Base-by-base conservation (phyloP, 2,329 filamentous ascomycete species). In the Fusarium sp. region DNA sequence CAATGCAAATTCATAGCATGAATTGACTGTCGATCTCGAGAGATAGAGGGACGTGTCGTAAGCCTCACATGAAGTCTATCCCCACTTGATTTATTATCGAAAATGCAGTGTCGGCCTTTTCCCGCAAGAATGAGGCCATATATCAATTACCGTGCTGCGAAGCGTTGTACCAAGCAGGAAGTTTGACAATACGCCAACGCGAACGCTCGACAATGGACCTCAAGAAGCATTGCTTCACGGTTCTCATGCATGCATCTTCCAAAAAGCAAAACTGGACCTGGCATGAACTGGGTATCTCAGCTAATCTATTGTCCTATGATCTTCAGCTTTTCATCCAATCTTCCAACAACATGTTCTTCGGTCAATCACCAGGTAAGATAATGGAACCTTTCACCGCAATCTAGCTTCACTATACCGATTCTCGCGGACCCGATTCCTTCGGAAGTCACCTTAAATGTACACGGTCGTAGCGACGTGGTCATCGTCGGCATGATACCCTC, bases 351-450 rank as follows among this genome's bases (percentile, higher is more conserved):
- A 37, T n/a, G 34, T n/a, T n/a, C 9, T 6, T 6, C 16, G 5
- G 5, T 37, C 9, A 37, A 6, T 37, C 9, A 37, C 9, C 5
- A 37, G 9, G 9, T 9, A 37, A 37, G 9, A 37, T 10, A 4
- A 18, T 5, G 31, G 30, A 31, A 31, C 30, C 13, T 31, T 31
- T 16, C 7, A 31, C 14, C 14, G 14, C 13, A 31, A 31, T 14
- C 30, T 9, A 10, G 16, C 31, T 10, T 34, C 16, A 11, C 5
- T 18, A 9, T 10, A 3, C 9, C 31, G 1, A 37, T 37, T 37
- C 9, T n/a, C 2, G 5, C 5, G 5, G 16, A 6, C 16, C 18
- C 9, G 4, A 37, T 9, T 5, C 8, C 1, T 37, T 11, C 1
- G 3, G 3, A 11, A 2, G 3, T 4, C 16, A 11, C 9, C 31